These are phyloP conservation scores for Penicillium psychrofluorescens DNA, from an alignment of 495 filamentous ascomycete species.

Conservation along the genomic window DNA sequence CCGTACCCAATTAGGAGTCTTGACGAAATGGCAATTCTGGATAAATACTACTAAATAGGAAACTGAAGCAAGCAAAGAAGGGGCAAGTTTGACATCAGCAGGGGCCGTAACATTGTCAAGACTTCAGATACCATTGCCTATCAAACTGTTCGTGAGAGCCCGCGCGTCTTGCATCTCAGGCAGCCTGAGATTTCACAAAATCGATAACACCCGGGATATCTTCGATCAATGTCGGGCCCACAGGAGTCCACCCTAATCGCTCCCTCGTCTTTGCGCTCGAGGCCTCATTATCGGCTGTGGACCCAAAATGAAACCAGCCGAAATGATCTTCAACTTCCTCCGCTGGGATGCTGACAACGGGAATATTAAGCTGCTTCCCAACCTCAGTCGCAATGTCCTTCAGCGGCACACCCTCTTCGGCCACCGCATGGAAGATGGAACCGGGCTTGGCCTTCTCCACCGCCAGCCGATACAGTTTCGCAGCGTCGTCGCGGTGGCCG, in stretches of 20 bases:
- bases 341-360: slow-evolving; percentile 50
- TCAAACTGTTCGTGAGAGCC: too few relatives aligned
- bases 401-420: slow-evolving; percentile 26
- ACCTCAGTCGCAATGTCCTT: slow-evolving; percentile 35
- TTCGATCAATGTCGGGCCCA: slow-evolving; percentile 20
- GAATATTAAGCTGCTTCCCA: slow-evolving; percentile 23
- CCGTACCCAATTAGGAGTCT: too few relatives aligned
- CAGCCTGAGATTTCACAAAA: background rate
- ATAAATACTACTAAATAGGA: too few relatives aligned
- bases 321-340: slow-evolving; percentile 97
- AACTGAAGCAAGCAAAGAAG: too few relatives aligned
- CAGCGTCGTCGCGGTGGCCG: slow-evolving; percentile 34
- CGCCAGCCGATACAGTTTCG: slow-evolving; percentile 30
- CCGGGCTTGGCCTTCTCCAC: slow-evolving; percentile 36
- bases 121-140: too few relatives aligned
- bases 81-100: too few relatives aligned
- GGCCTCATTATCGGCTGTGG: slow-evolving; percentile 24
- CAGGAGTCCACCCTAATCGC: slow-evolving; percentile 32
- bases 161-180: too few relatives aligned
- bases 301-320: slow-evolving; percentile 59
- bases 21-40: too few relatives aligned
- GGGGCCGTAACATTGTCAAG: too few relatives aligned
- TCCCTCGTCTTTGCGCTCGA: slow-evolving; percentile 35
- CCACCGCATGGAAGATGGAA: slow-evolving; percentile 31
- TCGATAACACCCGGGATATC: slow-evolving; percentile 29